Evolutionary conservation across 2,329 filamentous ascomycete species (phyloP).

Genomic region (Kalaharituber pfeilii): DNA sequence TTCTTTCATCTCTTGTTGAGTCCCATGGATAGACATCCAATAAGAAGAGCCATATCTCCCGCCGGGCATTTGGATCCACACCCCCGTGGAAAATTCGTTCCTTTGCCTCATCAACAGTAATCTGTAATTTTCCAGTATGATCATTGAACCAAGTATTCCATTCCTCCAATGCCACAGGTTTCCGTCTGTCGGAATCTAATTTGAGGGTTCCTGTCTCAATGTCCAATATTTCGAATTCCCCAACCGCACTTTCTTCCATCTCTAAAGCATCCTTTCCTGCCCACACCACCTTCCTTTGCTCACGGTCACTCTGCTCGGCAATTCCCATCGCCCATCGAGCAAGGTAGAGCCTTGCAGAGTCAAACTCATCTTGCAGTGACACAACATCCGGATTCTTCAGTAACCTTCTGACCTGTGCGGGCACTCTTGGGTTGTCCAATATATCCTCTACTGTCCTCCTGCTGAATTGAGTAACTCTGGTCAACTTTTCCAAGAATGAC

Average conservation of each 20-base stretch:
- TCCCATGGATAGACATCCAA: constrained; percentile 89
- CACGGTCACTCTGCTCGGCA: constrained; percentile 84
- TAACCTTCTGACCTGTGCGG: constrained; percentile 68
- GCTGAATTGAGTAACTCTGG: constrained; percentile 93
- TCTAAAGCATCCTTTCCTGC: constrained; percentile 83
- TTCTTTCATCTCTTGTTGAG: constrained; percentile 69
- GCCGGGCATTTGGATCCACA: constrained; percentile 78
- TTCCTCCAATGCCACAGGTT: constrained; percentile 60
- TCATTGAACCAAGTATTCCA: constrained; percentile 84
- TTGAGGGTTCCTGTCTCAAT: constrained; percentile 54
- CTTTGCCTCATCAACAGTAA: constrained; percentile 85
- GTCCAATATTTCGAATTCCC: constrained; percentile 87
- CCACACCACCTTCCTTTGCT: constrained; percentile 74
- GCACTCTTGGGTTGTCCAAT: constrained; percentile 75
- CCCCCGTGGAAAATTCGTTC: constrained; percentile 95
- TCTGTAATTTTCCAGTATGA: constrained; percentile 51
- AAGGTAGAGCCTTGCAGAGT: constrained; percentile 84
- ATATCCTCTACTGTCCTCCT: constrained; percentile 80
- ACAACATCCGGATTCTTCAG: constrained; percentile 88
- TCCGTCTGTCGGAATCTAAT: constrained; percentile 53
- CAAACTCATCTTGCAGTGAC: constrained; percentile 89
- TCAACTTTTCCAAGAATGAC: constrained; percentile 93
- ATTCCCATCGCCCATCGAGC: constrained; percentile 98
- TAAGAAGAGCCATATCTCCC: constrained; percentile 91
- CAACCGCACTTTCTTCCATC: constrained; percentile 84